Percentiles rank a stretch among this genome's conserved stretches.
Evolutionary conservation across 1,139 yeast genomes (phyloP).

Genomic region (Suhomyces bokatorum): DNA sequence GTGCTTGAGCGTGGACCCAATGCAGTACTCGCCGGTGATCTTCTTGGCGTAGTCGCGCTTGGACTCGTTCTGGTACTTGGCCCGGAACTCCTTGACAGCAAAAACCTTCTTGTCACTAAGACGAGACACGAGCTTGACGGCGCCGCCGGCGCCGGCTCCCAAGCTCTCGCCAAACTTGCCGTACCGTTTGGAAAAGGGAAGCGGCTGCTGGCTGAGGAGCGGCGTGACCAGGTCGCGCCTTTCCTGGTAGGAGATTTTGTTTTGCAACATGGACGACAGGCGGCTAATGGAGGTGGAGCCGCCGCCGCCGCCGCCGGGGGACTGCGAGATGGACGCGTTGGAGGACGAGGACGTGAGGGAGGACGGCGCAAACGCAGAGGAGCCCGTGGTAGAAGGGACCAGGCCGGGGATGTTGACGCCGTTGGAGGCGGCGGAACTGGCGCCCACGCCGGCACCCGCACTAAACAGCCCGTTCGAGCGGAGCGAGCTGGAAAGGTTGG

Average conservation of each 20-base stretch:
- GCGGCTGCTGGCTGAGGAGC: slow-evolving; percentile 31
- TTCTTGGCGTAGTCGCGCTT: slow-evolving; percentile 89
- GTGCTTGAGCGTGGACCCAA: slow-evolving; percentile 87
- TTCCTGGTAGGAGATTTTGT: slow-evolving; percentile 35
- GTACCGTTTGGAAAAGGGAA: slow-evolving; percentile 73
- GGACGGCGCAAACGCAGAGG: slow-evolving; percentile 6
- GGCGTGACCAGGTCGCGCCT: slow-evolving; percentile 43
- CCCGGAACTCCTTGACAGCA: slow-evolving; percentile 91
- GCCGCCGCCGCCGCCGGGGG: too few relatives aligned
- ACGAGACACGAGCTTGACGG: slow-evolving; percentile 75
- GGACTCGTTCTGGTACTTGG: slow-evolving; percentile 72
- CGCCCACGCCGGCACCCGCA: slow-evolving; percentile 6
- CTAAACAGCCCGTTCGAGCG: slow-evolving; percentile 21
- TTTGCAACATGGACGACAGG: slow-evolving; percentile 30
- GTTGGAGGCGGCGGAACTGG: too few relatives aligned
- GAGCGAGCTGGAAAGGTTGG: slow-evolving; percentile 45
- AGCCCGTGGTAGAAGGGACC: too few relatives aligned
- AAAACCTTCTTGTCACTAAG: slow-evolving; percentile 68
- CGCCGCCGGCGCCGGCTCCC: slow-evolving; percentile 97
- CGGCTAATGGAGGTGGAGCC: slow-evolving; percentile 29
- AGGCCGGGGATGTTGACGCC: slow-evolving; percentile 17
- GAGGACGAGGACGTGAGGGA: slow-evolving; percentile 35
- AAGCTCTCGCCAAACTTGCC: slow-evolving; percentile 81
- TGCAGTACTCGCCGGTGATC: slow-evolving; percentile 93
- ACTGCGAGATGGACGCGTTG: slow-evolving; percentile 35